Base-by-base conservation (phyloP, 306 rosid genomes). In the Senna siamea region DNA sequence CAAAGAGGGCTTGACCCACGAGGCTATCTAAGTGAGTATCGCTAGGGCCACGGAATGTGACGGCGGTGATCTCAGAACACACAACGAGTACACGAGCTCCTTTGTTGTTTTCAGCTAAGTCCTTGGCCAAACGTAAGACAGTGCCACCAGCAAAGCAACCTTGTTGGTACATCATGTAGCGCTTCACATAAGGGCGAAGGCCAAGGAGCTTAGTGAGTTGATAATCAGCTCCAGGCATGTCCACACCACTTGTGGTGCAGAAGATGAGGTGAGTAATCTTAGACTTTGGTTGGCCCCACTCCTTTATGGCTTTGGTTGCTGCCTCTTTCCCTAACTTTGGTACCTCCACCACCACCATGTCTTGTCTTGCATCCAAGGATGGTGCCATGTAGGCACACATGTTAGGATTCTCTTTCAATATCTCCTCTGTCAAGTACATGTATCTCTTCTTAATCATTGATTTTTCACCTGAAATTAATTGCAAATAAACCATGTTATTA, bases 141-240 rank as follows among this genome's bases (percentile, higher is more conserved):
- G 58, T 53, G 11, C 58, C 58, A 7, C 58, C 58, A 22, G 58
- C 58, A 9, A 18, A 53, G 58, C 58, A 53, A 9, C 58, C 58
- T 53, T 18, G 30, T 9, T 53, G 58, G 30, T 53, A 53, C 58
- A 53, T 59, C 44, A 59, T 59, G 44, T 34, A 59, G 0, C 66
- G 66, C 66, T 59, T 59, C 1, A 59, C 66, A 8, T 19, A 59
- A 3, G 66, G 23, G 1, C 66, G 43, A 10, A 59, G 66, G 66
- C 66, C 66, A 11, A 59, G 66, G 26, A 59, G 66, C 23, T 59
- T 59, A 41, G 66, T 59, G 66, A 59, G 66, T 37, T 59, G 66
- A 23, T 59, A 59, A 38, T 59, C 66, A 2, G 66, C 66, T 0
- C 66, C 66, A 2, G 66, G 66, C 66, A 59, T 59, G 44, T 59